These are phyloP conservation scores for Phallus indusiatus DNA, from an alignment of 768 basidiomycete species.

Conservation along the genomic window DNA sequence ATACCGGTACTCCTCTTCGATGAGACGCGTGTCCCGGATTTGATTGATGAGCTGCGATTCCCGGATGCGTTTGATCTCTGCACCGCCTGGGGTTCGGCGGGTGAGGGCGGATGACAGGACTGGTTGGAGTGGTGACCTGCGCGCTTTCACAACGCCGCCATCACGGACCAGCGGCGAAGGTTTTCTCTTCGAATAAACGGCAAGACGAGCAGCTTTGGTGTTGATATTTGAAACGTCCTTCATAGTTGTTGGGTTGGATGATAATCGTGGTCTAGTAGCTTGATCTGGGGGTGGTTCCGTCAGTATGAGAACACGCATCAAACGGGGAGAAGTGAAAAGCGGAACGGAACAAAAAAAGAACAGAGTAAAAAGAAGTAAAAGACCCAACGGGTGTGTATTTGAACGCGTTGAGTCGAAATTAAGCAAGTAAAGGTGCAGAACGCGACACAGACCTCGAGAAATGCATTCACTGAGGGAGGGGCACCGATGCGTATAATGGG, in stretches of 20 bases:
- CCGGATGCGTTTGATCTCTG: constrained; percentile 15
- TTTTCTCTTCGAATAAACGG: constrained; percentile 76
- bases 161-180: constrained; percentile 46
- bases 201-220: constrained; percentile 49
- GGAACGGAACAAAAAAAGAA: background rate
- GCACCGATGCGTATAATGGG: constrained; percentile 15
- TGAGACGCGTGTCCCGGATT: constrained; percentile 32
- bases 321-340: constrained; percentile 8
- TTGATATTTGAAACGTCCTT: constrained; percentile 62
- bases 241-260: constrained; percentile 57
- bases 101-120: constrained; percentile 37
- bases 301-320: background rate
- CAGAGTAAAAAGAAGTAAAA: background rate
- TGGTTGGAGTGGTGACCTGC: constrained; percentile 41
- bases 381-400: background rate
- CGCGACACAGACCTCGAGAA: background rate
- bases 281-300: background rate
- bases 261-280: constrained; percentile 4
- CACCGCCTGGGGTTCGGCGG: constrained; percentile 56
- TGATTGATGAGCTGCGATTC: constrained; percentile 25
- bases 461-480: background rate
- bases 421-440: background rate
- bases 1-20: constrained; percentile 93
- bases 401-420: no score
- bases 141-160: constrained; percentile 61